Conservation (phyloP, 1,284 basidiomycete species). For the Gymnopus androsaceus region DNA sequence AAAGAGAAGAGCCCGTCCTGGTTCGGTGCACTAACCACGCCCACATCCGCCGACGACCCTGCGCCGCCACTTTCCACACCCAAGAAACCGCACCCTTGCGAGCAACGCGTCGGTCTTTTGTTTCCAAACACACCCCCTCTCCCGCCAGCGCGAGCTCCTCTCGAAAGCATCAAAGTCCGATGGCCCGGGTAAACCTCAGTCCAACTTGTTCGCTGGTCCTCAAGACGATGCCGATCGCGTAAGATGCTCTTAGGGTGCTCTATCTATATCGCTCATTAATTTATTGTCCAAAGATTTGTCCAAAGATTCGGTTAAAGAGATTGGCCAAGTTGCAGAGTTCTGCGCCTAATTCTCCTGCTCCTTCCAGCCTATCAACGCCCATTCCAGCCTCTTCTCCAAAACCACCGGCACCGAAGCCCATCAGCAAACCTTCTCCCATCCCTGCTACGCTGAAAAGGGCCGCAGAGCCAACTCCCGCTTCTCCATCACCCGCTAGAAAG, state of each 20-base stretch:
- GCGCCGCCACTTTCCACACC: no score
- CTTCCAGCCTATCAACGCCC: constrained; percentile 30
- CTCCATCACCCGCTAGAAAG: constrained; percentile 38
- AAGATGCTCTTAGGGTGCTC: constrained; percentile 27
- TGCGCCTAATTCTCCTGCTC: constrained; percentile 34
- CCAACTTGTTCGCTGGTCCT: no score
- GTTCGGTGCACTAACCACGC: no score
- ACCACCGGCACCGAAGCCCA: constrained; percentile 18
- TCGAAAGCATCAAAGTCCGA: no score
- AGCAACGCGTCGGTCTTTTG: no score
- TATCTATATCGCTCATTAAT: neutral
- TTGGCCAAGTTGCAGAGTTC: constrained; percentile 73
- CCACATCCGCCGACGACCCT: no score
- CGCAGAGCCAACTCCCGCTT: constrained; percentile 30
- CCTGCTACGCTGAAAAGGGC: constrained; percentile 29
- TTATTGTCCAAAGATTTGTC: no score
- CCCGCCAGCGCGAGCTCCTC: no score
- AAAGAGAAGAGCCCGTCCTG: no score
- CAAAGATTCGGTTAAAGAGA: constrained; percentile 85
- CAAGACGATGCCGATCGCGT: constrained; percentile 80
- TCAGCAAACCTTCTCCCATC: constrained; percentile 25
- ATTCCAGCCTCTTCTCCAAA: constrained; percentile 11
- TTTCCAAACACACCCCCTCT: no score
- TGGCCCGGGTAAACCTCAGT: no score
- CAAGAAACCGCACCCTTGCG: no score